phyloP scores from a whole-genome alignment of 2,329 filamentous ascomycete species.

The Ambrosiella beaveri region DNA sequence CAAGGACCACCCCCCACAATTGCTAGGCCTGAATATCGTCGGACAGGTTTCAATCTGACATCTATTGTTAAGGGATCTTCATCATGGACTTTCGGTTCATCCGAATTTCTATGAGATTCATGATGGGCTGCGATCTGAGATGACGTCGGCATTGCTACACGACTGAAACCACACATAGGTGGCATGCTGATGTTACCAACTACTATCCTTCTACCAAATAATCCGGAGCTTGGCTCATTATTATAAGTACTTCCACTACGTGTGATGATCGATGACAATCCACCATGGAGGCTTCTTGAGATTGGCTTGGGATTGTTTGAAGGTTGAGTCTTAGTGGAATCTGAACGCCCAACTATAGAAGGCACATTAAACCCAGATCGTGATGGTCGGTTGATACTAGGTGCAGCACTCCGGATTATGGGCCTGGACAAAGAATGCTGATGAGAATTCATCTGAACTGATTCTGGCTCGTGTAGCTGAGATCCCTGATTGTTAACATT shows the following conservation, averaged over 20 bases:
- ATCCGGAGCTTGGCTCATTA: too few relatives aligned
- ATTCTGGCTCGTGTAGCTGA: too few relatives aligned
- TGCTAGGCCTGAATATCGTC: conserved; percentile 10
- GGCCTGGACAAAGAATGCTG: not conserved
- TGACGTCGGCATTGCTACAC: not conserved
- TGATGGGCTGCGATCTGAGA: conserved; percentile 3
- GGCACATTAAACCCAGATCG: not conserved
- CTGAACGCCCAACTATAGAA: not conserved
- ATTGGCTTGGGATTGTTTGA: not conserved
- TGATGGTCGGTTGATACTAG: not conserved
- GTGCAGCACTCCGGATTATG: not conserved
- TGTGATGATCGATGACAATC: not conserved
- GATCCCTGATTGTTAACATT: too few relatives aligned
- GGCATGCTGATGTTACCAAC: not conserved
- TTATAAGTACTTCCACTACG: not conserved
- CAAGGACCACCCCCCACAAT: conserved; percentile 17
- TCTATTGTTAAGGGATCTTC: not conserved
- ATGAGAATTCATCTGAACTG: not conserved
- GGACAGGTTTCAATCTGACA: not conserved
- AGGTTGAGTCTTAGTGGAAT: not conserved
- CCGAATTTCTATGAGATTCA: not conserved
- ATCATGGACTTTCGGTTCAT: not conserved
- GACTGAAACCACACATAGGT: not conserved
- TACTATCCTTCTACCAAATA: not conserved
- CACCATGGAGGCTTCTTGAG: not conserved